Evolutionary conservation across 2,329 filamentous ascomycete species (phyloP).

Genomic region (Aspergillus chevalieri): DNA sequence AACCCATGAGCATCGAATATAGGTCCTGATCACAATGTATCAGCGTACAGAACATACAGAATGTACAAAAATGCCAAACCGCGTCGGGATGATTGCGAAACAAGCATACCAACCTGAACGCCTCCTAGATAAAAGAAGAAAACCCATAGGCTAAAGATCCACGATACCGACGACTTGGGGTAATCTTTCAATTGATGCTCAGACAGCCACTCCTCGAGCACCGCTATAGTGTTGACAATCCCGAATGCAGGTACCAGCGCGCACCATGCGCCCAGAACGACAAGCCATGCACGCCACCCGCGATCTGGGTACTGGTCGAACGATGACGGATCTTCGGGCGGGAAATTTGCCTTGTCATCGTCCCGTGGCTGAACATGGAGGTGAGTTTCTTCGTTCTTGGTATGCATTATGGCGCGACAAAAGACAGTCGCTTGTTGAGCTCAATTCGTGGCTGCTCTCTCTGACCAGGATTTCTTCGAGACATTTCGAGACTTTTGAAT

Average conservation of each 20-base stretch:
- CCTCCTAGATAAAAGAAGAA: conserved; percentile 30
- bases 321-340: not conserved
- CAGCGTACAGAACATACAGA: not conserved
- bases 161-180: conserved; percentile 23
- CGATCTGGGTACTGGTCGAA: conserved; percentile 26
- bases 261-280: conserved; percentile 33
- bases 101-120: conserved; percentile 22
- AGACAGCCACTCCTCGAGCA: conserved; percentile 26
- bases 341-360: not conserved
- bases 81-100: not conserved
- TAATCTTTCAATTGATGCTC: conserved; percentile 24
- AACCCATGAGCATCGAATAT: conserved; percentile 28
- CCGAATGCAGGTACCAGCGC: conserved; percentile 31
- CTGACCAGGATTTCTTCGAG: not conserved
- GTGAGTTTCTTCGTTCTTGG: not conserved
- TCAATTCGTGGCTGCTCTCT: not conserved
- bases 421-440: not conserved
- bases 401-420: not conserved
- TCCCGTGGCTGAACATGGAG: not conserved
- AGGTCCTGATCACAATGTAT: conserved; percentile 15
- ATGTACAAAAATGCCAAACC: not conserved
- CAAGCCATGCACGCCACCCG: conserved; percentile 32
- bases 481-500: not conserved
- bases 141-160: conserved; percentile 30
- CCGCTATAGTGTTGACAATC: conserved; percentile 26